Evolutionary conservation across 2,329 filamentous ascomycete species (phyloP).

Genomic region (Ophiostoma ips): DNA sequence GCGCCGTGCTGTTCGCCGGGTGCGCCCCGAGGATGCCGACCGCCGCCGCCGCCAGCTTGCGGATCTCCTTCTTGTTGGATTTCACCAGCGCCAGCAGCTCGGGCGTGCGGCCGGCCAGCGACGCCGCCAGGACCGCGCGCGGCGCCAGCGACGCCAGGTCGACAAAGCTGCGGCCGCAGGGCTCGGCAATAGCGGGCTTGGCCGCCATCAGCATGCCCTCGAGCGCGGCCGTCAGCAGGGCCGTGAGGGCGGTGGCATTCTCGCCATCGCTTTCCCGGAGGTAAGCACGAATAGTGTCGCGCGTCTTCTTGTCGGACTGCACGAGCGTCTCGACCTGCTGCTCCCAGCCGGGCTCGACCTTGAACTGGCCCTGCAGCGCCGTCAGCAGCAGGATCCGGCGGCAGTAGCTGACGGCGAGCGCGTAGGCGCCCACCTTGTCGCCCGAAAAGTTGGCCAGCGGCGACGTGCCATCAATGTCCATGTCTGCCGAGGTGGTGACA

Average conservation of each 20-base stretch:
- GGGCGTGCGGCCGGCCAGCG: constrained; percentile 32
- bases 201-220: constrained; percentile 36
- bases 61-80: constrained; percentile 58
- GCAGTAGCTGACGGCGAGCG: constrained; percentile 57
- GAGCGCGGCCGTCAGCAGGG: constrained; percentile 40
- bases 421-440: constrained; percentile 40
- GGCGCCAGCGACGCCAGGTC: constrained; percentile 32
- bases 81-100: constrained; percentile 46
- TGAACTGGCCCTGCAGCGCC: constrained; percentile 30
- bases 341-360: constrained; percentile 72
- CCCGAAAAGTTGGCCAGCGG: constrained; percentile 34
- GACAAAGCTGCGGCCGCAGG: constrained; percentile 38
- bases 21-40: constrained; percentile 69
- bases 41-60: constrained; percentile 52
- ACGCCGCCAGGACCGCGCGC: constrained; percentile 25
- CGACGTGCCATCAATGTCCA: constrained; percentile 27
- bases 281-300: constrained; percentile 43
- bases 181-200: constrained; percentile 28
- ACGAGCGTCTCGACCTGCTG: constrained; percentile 60
- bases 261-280: constrained; percentile 22
- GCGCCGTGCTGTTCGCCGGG: constrained; percentile 27
- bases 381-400: constrained; percentile 37
- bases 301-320: constrained; percentile 52
- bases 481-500: constrained; percentile 10
- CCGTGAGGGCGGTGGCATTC: constrained; percentile 20